These are phyloP conservation scores for Trichosporon sp. DNA, from an alignment of 1,284 basidiomycete species.

Conservation along the genomic window DNA sequence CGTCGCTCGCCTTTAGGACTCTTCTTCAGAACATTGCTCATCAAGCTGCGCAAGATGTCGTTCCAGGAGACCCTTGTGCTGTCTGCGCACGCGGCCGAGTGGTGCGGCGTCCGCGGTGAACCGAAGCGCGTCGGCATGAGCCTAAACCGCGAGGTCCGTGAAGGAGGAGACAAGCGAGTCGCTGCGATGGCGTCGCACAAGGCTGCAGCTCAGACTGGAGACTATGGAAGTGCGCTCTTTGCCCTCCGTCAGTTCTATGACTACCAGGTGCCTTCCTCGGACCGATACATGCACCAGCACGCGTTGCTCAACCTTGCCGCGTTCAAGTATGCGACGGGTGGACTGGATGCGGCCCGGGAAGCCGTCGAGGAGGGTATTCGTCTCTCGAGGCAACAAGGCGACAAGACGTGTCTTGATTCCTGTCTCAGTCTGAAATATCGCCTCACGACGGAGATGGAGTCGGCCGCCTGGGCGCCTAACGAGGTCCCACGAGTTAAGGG, in stretches of 20 bases:
- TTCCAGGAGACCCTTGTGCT: conserved; percentile 42
- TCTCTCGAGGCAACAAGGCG: conserved; percentile 41
- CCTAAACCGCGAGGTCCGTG: neutral
- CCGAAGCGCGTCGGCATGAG: neutral
- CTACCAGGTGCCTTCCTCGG: conserved; percentile 38
- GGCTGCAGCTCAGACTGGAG: conserved; percentile 32
- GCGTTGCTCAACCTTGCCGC: conserved; percentile 46
- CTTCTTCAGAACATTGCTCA: conserved; percentile 34
- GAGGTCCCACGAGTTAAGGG: conserved; percentile 23
- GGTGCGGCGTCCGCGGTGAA: conserved; percentile 29
- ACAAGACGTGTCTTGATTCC: conserved; percentile 40
- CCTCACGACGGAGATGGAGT: conserved; percentile 24
- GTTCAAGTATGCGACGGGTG: conserved; percentile 45
- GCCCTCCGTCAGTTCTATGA: conserved; percentile 46
- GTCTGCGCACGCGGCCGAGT: conserved; percentile 29
- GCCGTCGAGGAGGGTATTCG: conserved; percentile 45
- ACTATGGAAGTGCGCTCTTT: conserved; percentile 38
- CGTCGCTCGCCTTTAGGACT: conserved; percentile 41
- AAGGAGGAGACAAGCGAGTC: neutral
- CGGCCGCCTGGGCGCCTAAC: conserved; percentile 13
- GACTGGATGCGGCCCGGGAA: conserved; percentile 37
- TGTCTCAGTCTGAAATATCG: conserved; percentile 38
- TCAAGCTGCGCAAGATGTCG: conserved; percentile 37
- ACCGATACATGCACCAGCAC: conserved; percentile 43
- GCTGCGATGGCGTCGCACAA: conserved; percentile 26